Conservation (phyloP, 1,284 basidiomycete species). For the Prillingera fragicola region DNA sequence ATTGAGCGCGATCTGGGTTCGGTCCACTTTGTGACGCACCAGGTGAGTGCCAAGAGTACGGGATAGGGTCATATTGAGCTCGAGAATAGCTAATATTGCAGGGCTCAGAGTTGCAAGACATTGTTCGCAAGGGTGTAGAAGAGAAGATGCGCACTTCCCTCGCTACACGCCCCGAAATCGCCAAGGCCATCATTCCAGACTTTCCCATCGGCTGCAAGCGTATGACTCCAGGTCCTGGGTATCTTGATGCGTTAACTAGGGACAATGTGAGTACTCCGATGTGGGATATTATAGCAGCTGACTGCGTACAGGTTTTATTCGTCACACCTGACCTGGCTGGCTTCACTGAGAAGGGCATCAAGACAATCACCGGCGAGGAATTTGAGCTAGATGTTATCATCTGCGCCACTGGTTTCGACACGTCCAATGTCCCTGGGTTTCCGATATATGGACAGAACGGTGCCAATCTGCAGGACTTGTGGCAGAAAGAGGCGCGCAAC, state of each 20-base stretch:
- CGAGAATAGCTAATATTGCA: too few species aligned
- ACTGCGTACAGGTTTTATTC: too few species aligned
- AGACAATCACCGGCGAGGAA: conserved; percentile 14
- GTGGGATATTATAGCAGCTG: too few species aligned
- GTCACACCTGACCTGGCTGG: conserved; percentile 13
- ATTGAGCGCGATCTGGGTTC: too few species aligned
- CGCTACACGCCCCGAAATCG: conserved; percentile 14
- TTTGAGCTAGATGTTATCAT: conserved; percentile 22
- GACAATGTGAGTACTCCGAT: conserved; percentile 32
- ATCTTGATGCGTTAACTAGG: conserved; percentile 30
- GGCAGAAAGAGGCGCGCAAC: conserved; percentile 21
- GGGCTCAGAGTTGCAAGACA: conserved; percentile 12
- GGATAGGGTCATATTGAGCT: too few species aligned
- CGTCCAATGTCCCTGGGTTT: conserved; percentile 25
- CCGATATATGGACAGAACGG: conserved; percentile 19
- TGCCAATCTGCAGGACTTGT: conserved; percentile 25
- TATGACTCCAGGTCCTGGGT: conserved; percentile 35
- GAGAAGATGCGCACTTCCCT: conserved; percentile 18
- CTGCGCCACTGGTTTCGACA: conserved; percentile 34
- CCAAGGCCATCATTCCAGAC: conserved; percentile 16
- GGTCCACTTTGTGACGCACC: too few species aligned
- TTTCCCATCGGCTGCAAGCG: conserved; percentile 28
- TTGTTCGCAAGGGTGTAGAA: conserved; percentile 8
- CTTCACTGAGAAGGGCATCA: conserved; percentile 21
- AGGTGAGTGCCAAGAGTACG: too few species aligned